Evolutionary conservation across 1,139 yeast genomes (phyloP), one percentile per base, ranked within the genome.

Genomic region (Kluyveromyces sp.): DNA sequence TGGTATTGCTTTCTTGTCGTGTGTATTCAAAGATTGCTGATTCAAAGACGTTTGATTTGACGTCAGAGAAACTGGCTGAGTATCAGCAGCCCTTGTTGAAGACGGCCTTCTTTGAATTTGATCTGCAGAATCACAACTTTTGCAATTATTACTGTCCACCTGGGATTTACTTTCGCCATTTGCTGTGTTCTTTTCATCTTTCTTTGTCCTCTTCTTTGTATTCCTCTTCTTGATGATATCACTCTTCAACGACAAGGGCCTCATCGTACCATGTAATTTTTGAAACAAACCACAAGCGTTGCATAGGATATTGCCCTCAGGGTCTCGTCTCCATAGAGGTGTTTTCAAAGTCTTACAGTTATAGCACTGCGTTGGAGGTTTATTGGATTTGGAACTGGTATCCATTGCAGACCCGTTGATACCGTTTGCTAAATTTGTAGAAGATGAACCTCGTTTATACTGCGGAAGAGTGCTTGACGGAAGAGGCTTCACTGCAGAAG

Each of bases 241-340:
- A 0, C 96, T 86, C 60, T 92, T 92, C 56, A 92, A 70, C 17
- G 94, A 83, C 48, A 92, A 72, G 4, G 98, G 98, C 55, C 97
- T 74, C 55, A 92, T 94, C 26, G 94, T 87, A 17, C 97, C 98
- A 60, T 92, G 97, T 39, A 92, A 70, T 66, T 92, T 92, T 57
- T 86, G 77, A 60, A 92, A 92, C 48, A 92, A 70, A 0, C 97
- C 98, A 68, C 98, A 92, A 0, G 98, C 97, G 65, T 92, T 92
- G 64, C 97, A 92, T 49, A 92, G 68, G 1, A 95, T 95, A 60
- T 88, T 87, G 9, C 97, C 97, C 25, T 84, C 85, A 22, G 94
- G 88, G 61, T 89, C 94, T 49, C 97, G 73, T 61, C 98, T 75
- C 98, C 98, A 92, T 25, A 92, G 68, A 1, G 98, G 97, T 0